These are phyloP conservation scores for Pseudocercospora pini-densiflorae DNA, from an alignment of 2,329 filamentous ascomycete genomes.

Conservation along the genomic window DNA sequence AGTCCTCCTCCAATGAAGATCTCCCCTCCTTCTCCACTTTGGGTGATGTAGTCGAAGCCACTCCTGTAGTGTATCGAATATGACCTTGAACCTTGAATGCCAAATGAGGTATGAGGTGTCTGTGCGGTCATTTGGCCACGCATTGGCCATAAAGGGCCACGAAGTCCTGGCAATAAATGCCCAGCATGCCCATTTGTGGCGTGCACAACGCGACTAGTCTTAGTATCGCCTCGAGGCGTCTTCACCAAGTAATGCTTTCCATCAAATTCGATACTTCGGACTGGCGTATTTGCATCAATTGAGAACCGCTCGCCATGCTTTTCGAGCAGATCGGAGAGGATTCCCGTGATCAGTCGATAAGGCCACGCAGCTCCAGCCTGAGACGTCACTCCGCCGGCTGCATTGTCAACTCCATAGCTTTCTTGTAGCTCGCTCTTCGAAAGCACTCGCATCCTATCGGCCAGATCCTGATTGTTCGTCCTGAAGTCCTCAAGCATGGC, in stretches of 20 bases:
- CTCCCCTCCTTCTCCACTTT: conserved; percentile 14
- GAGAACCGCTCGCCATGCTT: conserved; percentile 10
- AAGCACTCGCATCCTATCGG: not conserved
- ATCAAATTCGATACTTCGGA: conserved; percentile 5
- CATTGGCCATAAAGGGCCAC: conserved; percentile 22
- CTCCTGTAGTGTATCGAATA: conserved; percentile 18
- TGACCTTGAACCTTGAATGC: conserved; percentile 9
- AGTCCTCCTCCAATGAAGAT: conserved; percentile 26
- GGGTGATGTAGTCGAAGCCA: conserved; percentile 27
- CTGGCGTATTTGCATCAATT: conserved; percentile 24
- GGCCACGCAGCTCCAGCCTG: conserved; percentile 26
- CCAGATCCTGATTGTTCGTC: conserved; percentile 5
- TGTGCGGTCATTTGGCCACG: conserved; percentile 31
- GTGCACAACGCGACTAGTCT: conserved; percentile 16
- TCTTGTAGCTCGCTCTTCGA: not conserved
- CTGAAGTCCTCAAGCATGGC: conserved; percentile 3
- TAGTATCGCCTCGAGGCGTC: conserved; percentile 20
- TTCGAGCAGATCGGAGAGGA: conserved; percentile 14
- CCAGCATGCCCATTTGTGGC: conserved; percentile 27
- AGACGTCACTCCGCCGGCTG: conserved; percentile 12
- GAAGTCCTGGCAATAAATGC: conserved; percentile 21
- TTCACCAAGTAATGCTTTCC: conserved; percentile 3
- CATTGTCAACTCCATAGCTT: conserved; percentile 16
- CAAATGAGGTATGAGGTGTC: not conserved
- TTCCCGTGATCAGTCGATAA: conserved; percentile 24